Conservation (phyloP, 306 rosid species). For the Myrica gale region DNA sequence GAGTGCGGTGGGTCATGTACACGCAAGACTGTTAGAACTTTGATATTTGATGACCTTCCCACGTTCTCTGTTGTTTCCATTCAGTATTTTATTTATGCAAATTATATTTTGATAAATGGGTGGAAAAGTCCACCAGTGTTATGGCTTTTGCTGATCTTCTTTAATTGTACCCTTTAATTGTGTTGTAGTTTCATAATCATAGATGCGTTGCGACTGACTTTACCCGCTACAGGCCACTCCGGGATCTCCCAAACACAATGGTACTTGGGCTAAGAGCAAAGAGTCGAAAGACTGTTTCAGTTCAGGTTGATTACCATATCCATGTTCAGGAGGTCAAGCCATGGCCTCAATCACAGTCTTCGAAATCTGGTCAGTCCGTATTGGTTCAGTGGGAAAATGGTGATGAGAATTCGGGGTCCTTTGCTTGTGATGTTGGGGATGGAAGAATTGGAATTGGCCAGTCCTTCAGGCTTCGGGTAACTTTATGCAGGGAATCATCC, state of each 20-base stretch:
- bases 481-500: slow-evolving; percentile 49
- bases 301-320: slow-evolving; percentile 55
- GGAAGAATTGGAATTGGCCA: slow-evolving; percentile 48
- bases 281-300: slow-evolving; percentile 48
- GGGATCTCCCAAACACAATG: slow-evolving; percentile 37
- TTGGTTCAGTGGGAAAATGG: slow-evolving; percentile 76
- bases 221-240: slow-evolving; percentile 25
- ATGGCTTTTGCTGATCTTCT: slow-evolving; percentile 7
- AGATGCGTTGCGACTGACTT: slow-evolving; percentile 19
- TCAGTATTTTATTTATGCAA: neutral
- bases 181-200: slow-evolving; percentile 38
- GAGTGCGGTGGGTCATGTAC: slow-evolving; percentile 24
- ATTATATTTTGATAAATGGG: neutral
- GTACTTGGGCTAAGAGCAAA: slow-evolving; percentile 78
- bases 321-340: slow-evolving; percentile 71
- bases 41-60: slow-evolving; percentile 14
- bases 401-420: slow-evolving; percentile 49
- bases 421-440: slow-evolving; percentile 31
- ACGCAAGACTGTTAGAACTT: slow-evolving; percentile 3
- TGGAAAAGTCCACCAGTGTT: neutral
- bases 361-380: slow-evolving; percentile 51
- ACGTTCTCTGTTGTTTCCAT: neutral
- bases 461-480: slow-evolving; percentile 56
- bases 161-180: slow-evolving; percentile 24
- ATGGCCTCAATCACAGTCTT: slow-evolving; percentile 67